Conservation (phyloP, 352 stramenopile species). For the Blastocystis sp. region DNA sequence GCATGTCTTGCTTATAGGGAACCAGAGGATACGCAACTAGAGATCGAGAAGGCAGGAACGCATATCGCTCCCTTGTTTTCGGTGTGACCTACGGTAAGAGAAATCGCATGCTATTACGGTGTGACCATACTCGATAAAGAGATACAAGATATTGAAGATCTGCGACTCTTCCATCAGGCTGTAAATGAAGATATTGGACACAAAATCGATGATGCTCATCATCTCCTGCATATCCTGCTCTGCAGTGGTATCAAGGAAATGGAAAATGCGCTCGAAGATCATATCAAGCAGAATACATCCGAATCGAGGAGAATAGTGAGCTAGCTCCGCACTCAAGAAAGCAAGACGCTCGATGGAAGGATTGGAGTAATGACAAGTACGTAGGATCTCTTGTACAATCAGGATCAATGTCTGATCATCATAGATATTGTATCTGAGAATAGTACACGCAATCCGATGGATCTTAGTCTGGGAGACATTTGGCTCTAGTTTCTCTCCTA, state of each 20-base stretch:
- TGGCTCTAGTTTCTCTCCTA: neutral
- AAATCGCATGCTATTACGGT: neutral
- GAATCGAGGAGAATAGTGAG: neutral
- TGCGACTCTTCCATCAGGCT: neutral
- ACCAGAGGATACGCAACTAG: neutral
- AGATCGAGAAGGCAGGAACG: neutral
- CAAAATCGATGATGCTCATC: neutral
- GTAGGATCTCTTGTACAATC: neutral
- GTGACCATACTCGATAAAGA: conserved; percentile 24
- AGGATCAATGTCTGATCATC: neutral
- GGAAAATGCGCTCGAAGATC: neutral
- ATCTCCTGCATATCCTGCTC: neutral
- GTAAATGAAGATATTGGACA: neutral
- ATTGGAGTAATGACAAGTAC: neutral
- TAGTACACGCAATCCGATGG: neutral
- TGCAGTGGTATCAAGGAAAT: neutral
- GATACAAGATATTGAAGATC: neutral
- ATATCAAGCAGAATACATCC: neutral
- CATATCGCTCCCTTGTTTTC: neutral
- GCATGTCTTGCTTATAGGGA: neutral
- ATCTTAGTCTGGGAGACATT: neutral
- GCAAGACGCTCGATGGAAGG: neutral
- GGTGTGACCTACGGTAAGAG: neutral
- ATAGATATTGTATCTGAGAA: neutral
- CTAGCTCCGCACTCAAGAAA: neutral